Base-by-base conservation (phyloP, 176 grass and related monocot genomes). In the Coix lacrymajobi region DNA sequence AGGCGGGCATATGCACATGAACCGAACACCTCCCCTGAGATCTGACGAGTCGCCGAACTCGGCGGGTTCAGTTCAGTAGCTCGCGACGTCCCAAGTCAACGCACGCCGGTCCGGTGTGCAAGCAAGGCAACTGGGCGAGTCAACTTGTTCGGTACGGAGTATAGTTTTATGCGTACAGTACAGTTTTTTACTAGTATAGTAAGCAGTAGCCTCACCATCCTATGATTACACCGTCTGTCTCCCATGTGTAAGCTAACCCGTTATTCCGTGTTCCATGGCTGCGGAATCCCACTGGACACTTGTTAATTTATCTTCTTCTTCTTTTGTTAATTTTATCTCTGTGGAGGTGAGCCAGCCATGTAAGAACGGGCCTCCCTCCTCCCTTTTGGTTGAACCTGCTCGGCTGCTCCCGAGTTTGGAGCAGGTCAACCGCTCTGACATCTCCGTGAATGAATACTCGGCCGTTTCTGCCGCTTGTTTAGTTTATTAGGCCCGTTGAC, bases 91-190 rank as follows among this genome's bases (percentile, higher is more conserved):
- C 14, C 45, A 48, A 48, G 76, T 84, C 75, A 74, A 65, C 57
- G 65, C 73, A 39, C 19, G 12, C 74, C 39, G 15, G 16, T 1
- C 28, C 25, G 26, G 28, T 66, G 52, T 30, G 86, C 58, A 39
- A 57, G 46, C 60, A 37, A 24, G 24, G 24, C n/a, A 13, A 61
- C 36, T 19, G 29, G 61, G 24, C 28, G 15, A 62, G 76, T 84
- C 81, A 89, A 89, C 68, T 63, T 76, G 82, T 89, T 85, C 25
- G 77, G 71, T 76, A 76, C 71, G 17, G 68, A 17, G 6, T 61
- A 33, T 33, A 11, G n/a, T 24, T 58, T 57, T 58, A 58, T 12
- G 54, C 57, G 24, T 8, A 25, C 9, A 13, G 56, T 2, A 11
- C 16, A 11, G 46, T 1, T 7, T 20, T 67, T 30, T 58, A 8